Base-by-base conservation (phyloP, 768 basidiomycete genomes). In the Agrocybe praecox region DNA sequence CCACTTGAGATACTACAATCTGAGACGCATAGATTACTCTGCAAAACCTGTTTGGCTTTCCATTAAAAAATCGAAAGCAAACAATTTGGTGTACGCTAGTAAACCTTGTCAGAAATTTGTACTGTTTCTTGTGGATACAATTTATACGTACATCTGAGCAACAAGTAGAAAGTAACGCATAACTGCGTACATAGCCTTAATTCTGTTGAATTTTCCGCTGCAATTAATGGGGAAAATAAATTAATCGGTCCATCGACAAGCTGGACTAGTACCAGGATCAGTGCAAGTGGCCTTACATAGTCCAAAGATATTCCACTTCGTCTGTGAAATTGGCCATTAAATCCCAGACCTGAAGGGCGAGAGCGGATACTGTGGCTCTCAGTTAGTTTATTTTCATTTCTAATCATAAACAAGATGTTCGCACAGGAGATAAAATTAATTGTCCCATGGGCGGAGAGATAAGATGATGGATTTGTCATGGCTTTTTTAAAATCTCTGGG, bases 1-100 rank as follows among this genome's bases (percentile, higher is more conserved):
- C 49, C 12, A 62, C 49, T 33, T 62, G 62, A 1, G 33, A 45
- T 0, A 33, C 29, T 3, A 48, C 24, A 18, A 49, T 46, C 24
- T 57, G 59, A 19, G 52, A 3, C 18, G 40, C 52, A 15, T 50
- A 52, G 7, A 23, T 34, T 6, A 34, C 17, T 18, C 51, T 22
- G 32, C 62, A 62, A 19, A 55, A 40, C 17, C 21, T 34, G 10
- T 34, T 45, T 2, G 34, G 32, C 3, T 52, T 50, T 18, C 49
- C 22, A 15, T 26, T 14, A 6, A 45, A 15, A 14, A 52, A 11
- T 11, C 48, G 24, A n/a, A 55, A 46, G 19, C 56, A 51, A 6
- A 60, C 18, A 12, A 47, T 26, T n/a, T 59, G 29, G n/a, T 55
- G 55, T 32, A 40, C 14, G 12, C 36, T 40, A 12, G 6, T 5